phyloP scores from a whole-genome alignment of 139 green algal genomes.

The Deuterostichococcus epilithicus region DNA sequence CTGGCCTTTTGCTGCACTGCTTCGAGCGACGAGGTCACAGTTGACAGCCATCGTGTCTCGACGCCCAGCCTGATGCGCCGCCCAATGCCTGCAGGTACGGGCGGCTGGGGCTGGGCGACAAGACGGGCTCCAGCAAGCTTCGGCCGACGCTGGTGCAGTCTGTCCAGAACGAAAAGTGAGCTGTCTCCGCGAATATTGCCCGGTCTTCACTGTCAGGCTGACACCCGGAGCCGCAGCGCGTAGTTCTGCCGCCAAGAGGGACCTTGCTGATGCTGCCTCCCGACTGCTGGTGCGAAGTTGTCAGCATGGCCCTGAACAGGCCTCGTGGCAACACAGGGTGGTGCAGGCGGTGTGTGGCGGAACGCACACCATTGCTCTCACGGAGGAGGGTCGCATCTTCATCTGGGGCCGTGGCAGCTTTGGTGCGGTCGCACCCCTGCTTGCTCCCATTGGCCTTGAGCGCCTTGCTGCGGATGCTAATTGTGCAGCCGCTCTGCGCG shows the following conservation, averaged over 20 bases:
- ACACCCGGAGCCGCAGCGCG: no score
- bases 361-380: conserved; percentile 68
- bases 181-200: not conserved
- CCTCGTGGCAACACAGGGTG: conserved; percentile 41
- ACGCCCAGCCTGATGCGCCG: no score
- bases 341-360: conserved; percentile 66
- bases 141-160: conserved; percentile 57
- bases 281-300: no score
- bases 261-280: no score
- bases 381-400: conserved; percentile 64
- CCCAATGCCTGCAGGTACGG: no score
- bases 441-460: no score
- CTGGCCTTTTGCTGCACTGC: no score
- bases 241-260: no score
- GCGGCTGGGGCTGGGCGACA: conserved; percentile 78
- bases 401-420: conserved; percentile 75
- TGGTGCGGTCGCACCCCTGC: conserved; percentile 51
- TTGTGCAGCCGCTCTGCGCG: not conserved
- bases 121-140: conserved; percentile 61
- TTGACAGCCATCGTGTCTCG: no score
- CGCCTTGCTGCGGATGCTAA: not conserved
- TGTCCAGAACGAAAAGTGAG: conserved; percentile 2
- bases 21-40: no score
- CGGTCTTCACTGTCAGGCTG: no score
- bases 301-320: not conserved